These are phyloP conservation scores for Pharnaceum exiguum DNA, from an alignment of 148 eudicot species.

Conservation along the genomic window DNA sequence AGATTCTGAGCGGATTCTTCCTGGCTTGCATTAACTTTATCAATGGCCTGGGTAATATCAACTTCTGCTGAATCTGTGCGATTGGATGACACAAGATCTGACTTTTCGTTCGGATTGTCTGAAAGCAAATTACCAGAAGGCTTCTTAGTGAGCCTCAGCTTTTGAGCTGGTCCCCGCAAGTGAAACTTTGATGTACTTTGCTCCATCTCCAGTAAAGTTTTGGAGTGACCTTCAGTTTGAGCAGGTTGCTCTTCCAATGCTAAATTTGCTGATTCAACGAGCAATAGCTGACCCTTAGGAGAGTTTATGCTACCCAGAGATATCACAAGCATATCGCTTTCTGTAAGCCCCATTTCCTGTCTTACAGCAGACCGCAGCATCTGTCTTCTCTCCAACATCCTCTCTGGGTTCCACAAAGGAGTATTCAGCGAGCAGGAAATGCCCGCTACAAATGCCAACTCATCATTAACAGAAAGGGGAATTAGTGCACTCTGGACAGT, in stretches of 20 bases:
- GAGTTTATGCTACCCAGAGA: conserved; percentile 89
- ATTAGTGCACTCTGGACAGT: conserved; percentile 53
- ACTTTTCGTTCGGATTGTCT: not conserved
- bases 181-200: conserved; percentile 30
- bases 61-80: not conserved
- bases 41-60: not conserved
- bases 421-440: conserved; percentile 77
- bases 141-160: conserved; percentile 14
- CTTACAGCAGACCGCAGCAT: conserved; percentile 64
- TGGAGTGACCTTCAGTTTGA: conserved; percentile 19
- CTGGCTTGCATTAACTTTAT: conserved; percentile 12
- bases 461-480: conserved; percentile 95
- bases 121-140: not conserved
- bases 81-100: not conserved
- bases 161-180: conserved; percentile 39
- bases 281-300: conserved; percentile 88
- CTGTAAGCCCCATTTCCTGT: conserved; percentile 83
- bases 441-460: conserved; percentile 95
- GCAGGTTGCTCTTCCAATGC: conserved; percentile 36
- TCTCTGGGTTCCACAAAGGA: conserved; percentile 60
- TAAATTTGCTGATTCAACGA: conserved; percentile 75
- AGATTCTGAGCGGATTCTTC: conserved; percentile 37
- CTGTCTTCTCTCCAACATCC: conserved; percentile 70
- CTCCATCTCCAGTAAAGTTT: conserved; percentile 9
- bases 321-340: conserved; percentile 80